These are phyloP conservation scores for Thermochaetoides dissita DNA, from an alignment of 2,329 filamentous ascomycete genomes.

Conservation along the genomic window DNA sequence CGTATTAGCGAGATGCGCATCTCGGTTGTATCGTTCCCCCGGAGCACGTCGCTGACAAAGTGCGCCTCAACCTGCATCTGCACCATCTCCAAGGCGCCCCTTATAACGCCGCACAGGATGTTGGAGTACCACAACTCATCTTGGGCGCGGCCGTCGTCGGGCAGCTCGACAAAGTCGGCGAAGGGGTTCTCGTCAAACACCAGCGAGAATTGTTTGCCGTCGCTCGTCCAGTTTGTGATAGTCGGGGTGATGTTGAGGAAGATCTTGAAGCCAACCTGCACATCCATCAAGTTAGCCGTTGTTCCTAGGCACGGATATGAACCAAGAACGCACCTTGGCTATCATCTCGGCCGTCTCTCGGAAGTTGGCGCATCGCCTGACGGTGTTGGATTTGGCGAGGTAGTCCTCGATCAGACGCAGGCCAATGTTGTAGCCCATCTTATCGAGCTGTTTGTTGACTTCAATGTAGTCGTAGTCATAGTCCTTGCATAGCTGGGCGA, in stretches of 20 bases:
- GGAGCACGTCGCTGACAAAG: constrained; percentile 84
- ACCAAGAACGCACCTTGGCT: constrained; percentile 51
- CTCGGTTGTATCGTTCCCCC: constrained; percentile 91
- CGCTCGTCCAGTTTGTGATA: constrained; percentile 88
- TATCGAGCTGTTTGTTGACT: constrained; percentile 94
- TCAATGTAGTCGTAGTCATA: constrained; percentile 87
- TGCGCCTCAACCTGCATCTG: constrained; percentile 98
- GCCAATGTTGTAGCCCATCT: constrained; percentile 99
- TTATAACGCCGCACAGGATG: constrained; percentile 82
- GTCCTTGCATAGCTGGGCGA: constrained; percentile 91
- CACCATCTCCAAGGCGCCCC: constrained; percentile 93
- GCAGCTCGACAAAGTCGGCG: constrained; percentile 92
- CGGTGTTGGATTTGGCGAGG: constrained; percentile 82
- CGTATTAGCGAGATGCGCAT: constrained; percentile 86
- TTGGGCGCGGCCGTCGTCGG: constrained; percentile 87
- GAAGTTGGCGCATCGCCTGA: constrained; percentile 82
- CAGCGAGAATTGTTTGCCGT: constrained; percentile 91
- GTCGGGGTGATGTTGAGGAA: constrained; percentile 93
- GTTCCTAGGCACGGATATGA: neutral
- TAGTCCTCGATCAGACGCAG: constrained; percentile 94
- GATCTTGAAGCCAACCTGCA: constrained; percentile 91
- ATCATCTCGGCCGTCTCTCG: constrained; percentile 95
- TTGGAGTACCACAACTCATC: constrained; percentile 98
- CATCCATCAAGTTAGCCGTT: neutral
- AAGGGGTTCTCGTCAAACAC: constrained; percentile 95